Evolutionary conservation across 2,329 filamentous ascomycete genomes (phyloP).

Genomic region (Fusarium sp.): DNA sequence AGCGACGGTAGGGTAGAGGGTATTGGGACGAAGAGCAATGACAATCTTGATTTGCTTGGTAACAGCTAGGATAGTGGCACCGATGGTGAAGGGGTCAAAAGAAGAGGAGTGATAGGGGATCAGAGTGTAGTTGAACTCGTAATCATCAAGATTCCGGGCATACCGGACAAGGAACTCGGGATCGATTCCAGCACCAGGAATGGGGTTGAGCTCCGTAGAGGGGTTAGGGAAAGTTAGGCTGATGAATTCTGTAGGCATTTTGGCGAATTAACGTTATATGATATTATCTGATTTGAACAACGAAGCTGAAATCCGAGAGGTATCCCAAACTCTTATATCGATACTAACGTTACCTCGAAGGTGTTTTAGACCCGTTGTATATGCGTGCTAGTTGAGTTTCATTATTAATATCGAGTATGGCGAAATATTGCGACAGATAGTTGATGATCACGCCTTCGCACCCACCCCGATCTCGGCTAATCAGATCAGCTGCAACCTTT

Average conservation of each 20-base stretch:
- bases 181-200: conserved; percentile 61
- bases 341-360: not conserved
- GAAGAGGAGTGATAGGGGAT: conserved; percentile 64
- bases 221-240: conserved; percentile 64
- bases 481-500: not conserved
- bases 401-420: conserved; percentile 40
- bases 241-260: conserved; percentile 62
- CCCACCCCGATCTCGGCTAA: conserved; percentile 36
- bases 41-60: conserved; percentile 69
- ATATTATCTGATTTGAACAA: not conserved
- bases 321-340: not conserved
- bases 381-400: not conserved
- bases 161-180: conserved; percentile 65
- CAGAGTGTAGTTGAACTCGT: conserved; percentile 68
- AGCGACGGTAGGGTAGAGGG: conserved; percentile 66
- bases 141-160: conserved; percentile 64
- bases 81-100: conserved; percentile 58
- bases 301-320: not conserved
- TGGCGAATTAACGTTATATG: not conserved
- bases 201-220: conserved; percentile 63
- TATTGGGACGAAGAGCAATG: conserved; percentile 67
- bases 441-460: conserved; percentile 39
- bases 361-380: not conserved
- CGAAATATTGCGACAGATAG: conserved; percentile 41
- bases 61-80: conserved; percentile 62